Evolutionary conservation across 2,329 filamentous ascomycete species (phyloP).

Genomic region (Pseudopyricularia cyperi): DNA sequence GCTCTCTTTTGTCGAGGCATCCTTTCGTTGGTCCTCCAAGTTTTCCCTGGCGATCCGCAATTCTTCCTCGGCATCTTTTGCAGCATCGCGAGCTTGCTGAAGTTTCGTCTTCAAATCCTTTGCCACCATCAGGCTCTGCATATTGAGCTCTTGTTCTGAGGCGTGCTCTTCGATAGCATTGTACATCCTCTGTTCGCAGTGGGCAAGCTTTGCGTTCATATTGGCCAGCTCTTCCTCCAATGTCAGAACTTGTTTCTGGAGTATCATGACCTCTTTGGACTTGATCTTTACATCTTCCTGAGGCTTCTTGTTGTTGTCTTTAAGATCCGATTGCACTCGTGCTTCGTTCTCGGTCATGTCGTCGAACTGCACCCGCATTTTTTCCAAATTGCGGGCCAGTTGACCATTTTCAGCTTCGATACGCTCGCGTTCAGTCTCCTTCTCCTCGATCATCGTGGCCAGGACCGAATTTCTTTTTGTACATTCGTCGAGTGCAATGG

Average conservation of each 20-base stretch:
- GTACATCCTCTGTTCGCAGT: slow-evolving; percentile 5
- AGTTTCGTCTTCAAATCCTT: neutral
- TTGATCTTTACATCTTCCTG: neutral
- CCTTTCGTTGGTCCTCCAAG: neutral
- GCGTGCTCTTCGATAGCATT: neutral
- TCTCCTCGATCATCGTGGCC: slow-evolving; percentile 1
- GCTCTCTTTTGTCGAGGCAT: too few relatives aligned
- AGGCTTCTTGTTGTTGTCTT: neutral
- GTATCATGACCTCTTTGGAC: neutral
- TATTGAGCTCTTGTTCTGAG: neutral
- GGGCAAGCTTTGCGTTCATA: slow-evolving; percentile 2
- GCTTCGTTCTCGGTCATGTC: too few relatives aligned
- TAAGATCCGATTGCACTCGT: too few relatives aligned
- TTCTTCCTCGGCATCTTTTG: neutral
- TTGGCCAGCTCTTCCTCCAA: slow-evolving; percentile 7
- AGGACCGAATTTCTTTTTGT: neutral
- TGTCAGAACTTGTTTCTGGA: neutral
- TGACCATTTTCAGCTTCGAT: slow-evolving; percentile 3
- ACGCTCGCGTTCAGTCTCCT: neutral
- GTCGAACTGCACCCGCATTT: too few relatives aligned
- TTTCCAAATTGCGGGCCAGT: slow-evolving; percentile 1
- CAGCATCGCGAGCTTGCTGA: neutral
- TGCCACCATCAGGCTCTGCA: neutral
- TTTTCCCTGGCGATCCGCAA: neutral
- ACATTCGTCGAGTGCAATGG: slow-evolving; percentile 4